Percentiles rank a stretch among this genome's conserved stretches.
Evolutionary conservation across 1,284 basidiomycete species (phyloP).

Genomic region (Marasmius sp.): DNA sequence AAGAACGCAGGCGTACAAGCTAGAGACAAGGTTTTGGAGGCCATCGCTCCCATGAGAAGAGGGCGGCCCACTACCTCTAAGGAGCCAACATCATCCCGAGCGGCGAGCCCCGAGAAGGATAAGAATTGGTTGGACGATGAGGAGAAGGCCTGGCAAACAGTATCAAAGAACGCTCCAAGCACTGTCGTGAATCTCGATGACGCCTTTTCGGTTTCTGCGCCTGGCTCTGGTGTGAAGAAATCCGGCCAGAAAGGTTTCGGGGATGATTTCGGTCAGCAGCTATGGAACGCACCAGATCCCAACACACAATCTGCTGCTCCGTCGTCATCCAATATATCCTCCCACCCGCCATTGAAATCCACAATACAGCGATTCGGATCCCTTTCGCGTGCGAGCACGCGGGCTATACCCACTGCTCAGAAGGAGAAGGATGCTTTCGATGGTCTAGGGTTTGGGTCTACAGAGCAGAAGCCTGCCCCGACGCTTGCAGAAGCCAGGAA

Average conservation of each 20-base stretch:
- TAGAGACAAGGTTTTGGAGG: slow-evolving; percentile 72
- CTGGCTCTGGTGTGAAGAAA: slow-evolving; percentile 20
- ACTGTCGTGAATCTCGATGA: slow-evolving; percentile 31
- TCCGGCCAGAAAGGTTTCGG: slow-evolving; percentile 36
- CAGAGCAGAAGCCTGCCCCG: slow-evolving; percentile 47
- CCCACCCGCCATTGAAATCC: slow-evolving; percentile 1
- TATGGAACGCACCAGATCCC: slow-evolving; percentile 51
- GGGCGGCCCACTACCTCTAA: slow-evolving; percentile 54
- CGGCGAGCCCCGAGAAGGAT: slow-evolving; percentile 36
- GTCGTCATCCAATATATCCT: slow-evolving; percentile 18
- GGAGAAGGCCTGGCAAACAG: slow-evolving; percentile 54
- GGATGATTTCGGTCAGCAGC: slow-evolving; percentile 58
- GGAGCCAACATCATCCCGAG: slow-evolving; percentile 33
- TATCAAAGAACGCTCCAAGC: slow-evolving; percentile 24
- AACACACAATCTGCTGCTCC: slow-evolving; percentile 21
- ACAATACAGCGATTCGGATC: slow-evolving; percentile 23
- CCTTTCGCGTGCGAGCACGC: slow-evolving; percentile 20
- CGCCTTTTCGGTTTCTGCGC: slow-evolving; percentile 44
- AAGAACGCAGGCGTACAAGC: slow-evolving; percentile 58
- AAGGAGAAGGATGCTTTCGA: slow-evolving; percentile 74
- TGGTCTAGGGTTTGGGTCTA: slow-evolving; percentile 56
- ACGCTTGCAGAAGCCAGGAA: slow-evolving; percentile 77
- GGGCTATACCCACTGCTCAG: slow-evolving; percentile 13
- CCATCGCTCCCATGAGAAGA: slow-evolving; percentile 75
- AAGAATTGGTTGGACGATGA: slow-evolving; percentile 46